Percentiles rank a stretch among this genome's conserved stretches.
Evolutionary conservation across 2,329 filamentous ascomycete species (phyloP).

Genomic region (Penicillium nordicum): DNA sequence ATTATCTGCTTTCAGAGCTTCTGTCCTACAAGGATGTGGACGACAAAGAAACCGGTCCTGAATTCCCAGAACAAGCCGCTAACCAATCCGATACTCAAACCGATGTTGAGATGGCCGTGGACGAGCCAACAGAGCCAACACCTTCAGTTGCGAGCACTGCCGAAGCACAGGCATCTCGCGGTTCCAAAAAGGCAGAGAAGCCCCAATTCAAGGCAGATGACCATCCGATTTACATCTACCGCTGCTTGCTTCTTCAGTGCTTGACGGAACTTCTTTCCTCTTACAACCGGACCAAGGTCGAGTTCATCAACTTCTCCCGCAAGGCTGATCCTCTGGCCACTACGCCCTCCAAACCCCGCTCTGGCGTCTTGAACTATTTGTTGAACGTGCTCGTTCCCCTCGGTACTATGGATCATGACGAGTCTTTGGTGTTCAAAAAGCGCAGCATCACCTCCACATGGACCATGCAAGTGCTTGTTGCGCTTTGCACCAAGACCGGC

Average conservation of each 20-base stretch:
- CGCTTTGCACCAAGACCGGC: conserved; percentile 80
- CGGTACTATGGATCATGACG: conserved; percentile 65
- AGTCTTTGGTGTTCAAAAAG: conserved; percentile 77
- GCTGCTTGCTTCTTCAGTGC: conserved; percentile 91
- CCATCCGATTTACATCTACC: conserved; percentile 93
- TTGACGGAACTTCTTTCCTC: conserved; percentile 84
- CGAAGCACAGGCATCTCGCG: conserved; percentile 26
- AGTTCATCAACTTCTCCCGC: conserved; percentile 98
- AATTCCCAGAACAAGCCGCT: conserved; percentile 27
- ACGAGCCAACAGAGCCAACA: conserved; percentile 37
- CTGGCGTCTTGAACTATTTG: conserved; percentile 89
- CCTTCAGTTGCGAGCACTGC: conserved; percentile 31
- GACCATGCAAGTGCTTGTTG: conserved; percentile 81
- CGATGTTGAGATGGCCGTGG: conserved; percentile 52
- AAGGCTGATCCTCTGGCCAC: conserved; percentile 78
- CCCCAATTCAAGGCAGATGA: conserved; percentile 82
- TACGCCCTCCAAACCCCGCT: conserved; percentile 90
- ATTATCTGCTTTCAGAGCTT: conserved; percentile 89
- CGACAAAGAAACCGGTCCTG: conserved; percentile 63
- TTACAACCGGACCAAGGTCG: conserved; percentile 92
- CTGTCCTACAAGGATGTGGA: conserved; percentile 90
- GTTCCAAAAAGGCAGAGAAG: conserved; percentile 64
- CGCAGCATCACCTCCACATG: conserved; percentile 78
- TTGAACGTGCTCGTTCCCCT: conserved; percentile 72
- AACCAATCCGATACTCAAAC: conserved; percentile 32